Conservation (phyloP, 371 early-diverging fungal genomes). For the Mortierella sp. region DNA sequence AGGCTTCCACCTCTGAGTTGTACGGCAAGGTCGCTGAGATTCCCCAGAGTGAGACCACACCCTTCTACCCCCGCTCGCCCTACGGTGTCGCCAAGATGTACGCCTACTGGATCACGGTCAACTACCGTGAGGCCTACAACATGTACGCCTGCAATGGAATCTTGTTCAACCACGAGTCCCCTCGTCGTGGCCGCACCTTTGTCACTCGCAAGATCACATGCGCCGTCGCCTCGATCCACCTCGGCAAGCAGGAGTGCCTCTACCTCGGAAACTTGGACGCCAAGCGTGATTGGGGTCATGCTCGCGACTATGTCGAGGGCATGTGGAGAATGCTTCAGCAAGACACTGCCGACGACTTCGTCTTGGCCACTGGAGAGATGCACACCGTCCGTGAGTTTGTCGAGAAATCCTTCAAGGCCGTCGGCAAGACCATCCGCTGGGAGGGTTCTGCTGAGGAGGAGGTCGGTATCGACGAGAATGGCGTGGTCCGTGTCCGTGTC, state of each 20-base stretch:
- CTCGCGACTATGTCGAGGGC: constrained; percentile 88
- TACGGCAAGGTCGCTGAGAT: constrained; percentile 88
- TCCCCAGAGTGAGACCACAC: constrained; percentile 89
- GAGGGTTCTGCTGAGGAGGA: constrained; percentile 82
- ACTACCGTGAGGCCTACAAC: constrained; percentile 88
- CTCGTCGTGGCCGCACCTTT: constrained; percentile 88
- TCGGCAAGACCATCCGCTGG: constrained; percentile 81
- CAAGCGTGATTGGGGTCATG: constrained; percentile 93
- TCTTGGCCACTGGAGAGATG: constrained; percentile 88
- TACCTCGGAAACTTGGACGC: constrained; percentile 89
- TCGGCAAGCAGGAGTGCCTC: constrained; percentile 79
- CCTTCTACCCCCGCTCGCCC: constrained; percentile 91
- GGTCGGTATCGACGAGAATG: constrained; percentile 78
- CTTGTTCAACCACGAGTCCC: constrained; percentile 91
- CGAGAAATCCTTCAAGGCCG: constrained; percentile 82
- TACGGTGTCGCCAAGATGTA: constrained; percentile 91
- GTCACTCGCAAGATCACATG: constrained; percentile 89
- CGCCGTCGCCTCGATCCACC: constrained; percentile 83
- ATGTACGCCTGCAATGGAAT: constrained; percentile 92
- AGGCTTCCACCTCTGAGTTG: constrained; percentile 86
- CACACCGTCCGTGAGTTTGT: constrained; percentile 88
- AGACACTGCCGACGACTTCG: constrained; percentile 82
- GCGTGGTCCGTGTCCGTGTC: constrained; percentile 76
- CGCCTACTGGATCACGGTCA: constrained; percentile 87
- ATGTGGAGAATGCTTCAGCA: constrained; percentile 94